These are phyloP conservation scores for Elaphomyces granulatus DNA, from an alignment of 495 filamentous ascomycete species.

Conservation along the genomic window DNA sequence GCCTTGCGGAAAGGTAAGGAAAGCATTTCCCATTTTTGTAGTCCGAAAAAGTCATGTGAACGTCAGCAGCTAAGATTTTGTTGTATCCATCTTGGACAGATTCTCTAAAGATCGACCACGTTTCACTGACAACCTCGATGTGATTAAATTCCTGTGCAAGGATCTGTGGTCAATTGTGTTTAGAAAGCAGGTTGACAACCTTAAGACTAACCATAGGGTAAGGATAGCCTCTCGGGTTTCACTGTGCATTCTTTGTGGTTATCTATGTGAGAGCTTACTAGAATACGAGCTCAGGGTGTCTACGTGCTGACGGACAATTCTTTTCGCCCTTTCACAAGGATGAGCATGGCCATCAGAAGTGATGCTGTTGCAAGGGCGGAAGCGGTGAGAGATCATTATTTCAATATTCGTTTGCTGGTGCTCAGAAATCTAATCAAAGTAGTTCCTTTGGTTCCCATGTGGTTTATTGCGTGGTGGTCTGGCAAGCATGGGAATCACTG, in stretches of 20 bases:
- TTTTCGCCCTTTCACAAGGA: constrained; percentile 76
- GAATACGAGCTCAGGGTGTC: constrained; percentile 55
- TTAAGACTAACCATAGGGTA: constrained; percentile 95
- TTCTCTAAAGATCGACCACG: constrained; percentile 80
- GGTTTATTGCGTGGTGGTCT: constrained; percentile 82
- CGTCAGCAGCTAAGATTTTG: too few relatives aligned
- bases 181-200: constrained; percentile 91
- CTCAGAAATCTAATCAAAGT: constrained; percentile 10
- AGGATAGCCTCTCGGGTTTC: constrained; percentile 6
- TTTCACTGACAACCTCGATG: constrained; percentile 73
- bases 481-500: constrained; percentile 77
- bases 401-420: too few relatives aligned
- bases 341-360: constrained; percentile 63
- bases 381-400: constrained; percentile 53
- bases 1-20: constrained; percentile 83
- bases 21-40: neutral
- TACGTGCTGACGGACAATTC: constrained; percentile 92
- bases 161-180: constrained; percentile 92
- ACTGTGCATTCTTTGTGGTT: neutral
- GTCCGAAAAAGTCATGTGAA: too few relatives aligned
- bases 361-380: constrained; percentile 61
- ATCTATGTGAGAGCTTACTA: too few relatives aligned
- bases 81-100: constrained; percentile 28
- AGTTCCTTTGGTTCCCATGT: constrained; percentile 93
- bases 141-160: constrained; percentile 97